Evolutionary conservation across 2,329 filamentous ascomycete genomes (phyloP).

Genomic region (Hansfordia pulvinata): DNA sequence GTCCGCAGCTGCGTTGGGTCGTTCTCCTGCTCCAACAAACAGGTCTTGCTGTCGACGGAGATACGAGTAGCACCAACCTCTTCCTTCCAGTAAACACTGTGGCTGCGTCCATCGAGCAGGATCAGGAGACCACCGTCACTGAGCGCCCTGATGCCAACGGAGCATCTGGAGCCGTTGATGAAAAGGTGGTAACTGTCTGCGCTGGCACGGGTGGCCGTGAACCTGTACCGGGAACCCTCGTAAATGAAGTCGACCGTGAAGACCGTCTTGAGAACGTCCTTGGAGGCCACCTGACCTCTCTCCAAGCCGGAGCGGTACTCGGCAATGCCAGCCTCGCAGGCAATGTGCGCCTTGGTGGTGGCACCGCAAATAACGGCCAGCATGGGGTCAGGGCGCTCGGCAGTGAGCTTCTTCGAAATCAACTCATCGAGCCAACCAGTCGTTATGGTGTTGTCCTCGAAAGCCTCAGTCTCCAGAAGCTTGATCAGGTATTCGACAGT

Average conservation of each 20-base stretch:
- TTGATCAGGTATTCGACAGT: slow-evolving; percentile 99
- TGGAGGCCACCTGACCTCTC: slow-evolving; percentile 93
- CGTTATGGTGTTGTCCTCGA: slow-evolving; percentile 98
- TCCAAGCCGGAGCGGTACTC: slow-evolving; percentile 84
- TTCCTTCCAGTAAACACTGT: slow-evolving; percentile 99
- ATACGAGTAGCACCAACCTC: slow-evolving; percentile 91
- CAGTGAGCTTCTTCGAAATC: slow-evolving; percentile 93
- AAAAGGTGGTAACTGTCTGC: slow-evolving; percentile 92
- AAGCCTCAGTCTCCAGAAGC: slow-evolving; percentile 92
- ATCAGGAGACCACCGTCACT: slow-evolving; percentile 90
- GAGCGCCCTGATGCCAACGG: slow-evolving; percentile 81
- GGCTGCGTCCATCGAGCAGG: slow-evolving; percentile 79
- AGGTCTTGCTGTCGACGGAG: slow-evolving; percentile 96
- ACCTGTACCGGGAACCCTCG: slow-evolving; percentile 92
- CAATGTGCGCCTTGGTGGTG: slow-evolving; percentile 84
- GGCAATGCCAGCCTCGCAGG: slow-evolving; percentile 77
- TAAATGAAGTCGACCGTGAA: slow-evolving; percentile 99
- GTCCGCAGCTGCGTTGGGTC: slow-evolving; percentile 94
- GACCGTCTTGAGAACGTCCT: slow-evolving; percentile 93
- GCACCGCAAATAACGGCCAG: slow-evolving; percentile 93
- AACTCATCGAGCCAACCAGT: slow-evolving; percentile 98
- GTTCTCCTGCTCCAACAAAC: slow-evolving; percentile 94
- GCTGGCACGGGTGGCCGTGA: slow-evolving; percentile 88
- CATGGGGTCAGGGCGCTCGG: slow-evolving; percentile 85
- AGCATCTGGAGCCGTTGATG: slow-evolving; percentile 96